Base-by-base conservation (phyloP, 139 green algal species). In the Haematococcus sp. region DNA sequence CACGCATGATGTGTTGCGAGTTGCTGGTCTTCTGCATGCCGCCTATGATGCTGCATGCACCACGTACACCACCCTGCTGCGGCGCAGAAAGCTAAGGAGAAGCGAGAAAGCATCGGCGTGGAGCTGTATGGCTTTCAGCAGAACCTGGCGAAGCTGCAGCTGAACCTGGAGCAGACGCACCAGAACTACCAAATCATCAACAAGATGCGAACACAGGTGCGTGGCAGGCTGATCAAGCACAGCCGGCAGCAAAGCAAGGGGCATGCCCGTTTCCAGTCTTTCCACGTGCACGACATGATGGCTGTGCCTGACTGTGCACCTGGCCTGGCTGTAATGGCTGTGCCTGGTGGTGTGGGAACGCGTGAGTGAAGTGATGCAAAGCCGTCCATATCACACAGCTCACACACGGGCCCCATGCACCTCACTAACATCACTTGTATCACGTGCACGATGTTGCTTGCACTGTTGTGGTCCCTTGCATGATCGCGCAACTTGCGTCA, bases 71-170 rank as follows among this genome's bases (percentile, higher is more conserved):
- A 19, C 44, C 15, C 43, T n/a, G n/a, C n/a, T n/a, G n/a, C n/a
- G n/a, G n/a, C 46, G 56, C 63, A 88, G 83, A 73, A 72, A 54
- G 74, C 74, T 0, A 85, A 94, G 77, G 52, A 80, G 25, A 71
- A 88, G 63, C 82, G 93, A 0, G 89, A 97, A 73, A 85, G 83
- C 13, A 77, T 96, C 34, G 93, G 93, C 33, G 91, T 97, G 56
- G 90, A 95, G 87, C 87, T 98, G 17, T 97, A 97, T 76, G 90
- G 90, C 30, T 94, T 92, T 56, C 93, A 98, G 84, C 91, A 97
- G 80, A 88, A 92, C 54, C 83, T 97, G 30, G 92, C 91, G 16
- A 86, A 88, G 68, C 85, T 97, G 63, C 93, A 97, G 85, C 83
- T 92, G 74, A 49, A 72, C 4, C 82, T 97, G 70, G 93, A 96